Conservation (phyloP, 306 rosid species). For the Betula pendula region DNA sequence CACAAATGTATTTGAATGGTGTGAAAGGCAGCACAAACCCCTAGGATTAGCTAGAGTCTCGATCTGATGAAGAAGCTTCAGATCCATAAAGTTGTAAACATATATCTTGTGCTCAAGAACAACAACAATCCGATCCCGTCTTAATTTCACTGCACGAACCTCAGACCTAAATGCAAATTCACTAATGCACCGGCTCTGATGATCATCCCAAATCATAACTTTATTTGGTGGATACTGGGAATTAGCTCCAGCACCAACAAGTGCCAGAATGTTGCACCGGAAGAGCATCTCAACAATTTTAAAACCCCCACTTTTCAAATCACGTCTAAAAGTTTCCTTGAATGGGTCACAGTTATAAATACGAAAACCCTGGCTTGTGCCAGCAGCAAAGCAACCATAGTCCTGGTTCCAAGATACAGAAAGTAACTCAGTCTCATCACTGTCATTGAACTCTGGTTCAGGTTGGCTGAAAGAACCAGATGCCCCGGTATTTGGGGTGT, state of each 20-base stretch:
- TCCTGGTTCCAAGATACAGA: constrained; percentile 92
- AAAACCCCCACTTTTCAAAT: constrained; percentile 79
- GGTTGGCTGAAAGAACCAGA: constrained; percentile 49
- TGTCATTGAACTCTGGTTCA: constrained; percentile 43
- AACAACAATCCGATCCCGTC: constrained; percentile 79
- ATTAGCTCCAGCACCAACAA: constrained; percentile 81
- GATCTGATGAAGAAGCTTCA: constrained; percentile 88
- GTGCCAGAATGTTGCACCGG: constrained; percentile 85
- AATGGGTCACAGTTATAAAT: constrained; percentile 87
- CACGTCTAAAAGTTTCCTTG: constrained; percentile 87
- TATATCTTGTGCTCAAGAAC: constrained; percentile 92
- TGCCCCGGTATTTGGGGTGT: constrained; percentile 50
- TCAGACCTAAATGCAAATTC: constrained; percentile 89
- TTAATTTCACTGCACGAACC: constrained; percentile 77
- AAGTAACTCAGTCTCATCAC: constrained; percentile 51
- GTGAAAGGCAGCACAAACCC: constrained; percentile 87
- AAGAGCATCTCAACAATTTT: constrained; percentile 92
- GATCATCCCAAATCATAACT: constrained; percentile 97
- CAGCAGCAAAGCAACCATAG: constrained; percentile 82
- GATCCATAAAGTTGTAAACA: constrained; percentile 74
- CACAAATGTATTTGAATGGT: constrained; percentile 73
- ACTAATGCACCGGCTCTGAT: constrained; percentile 80
- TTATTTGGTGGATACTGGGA: constrained; percentile 80
- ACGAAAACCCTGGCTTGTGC: constrained; percentile 83
- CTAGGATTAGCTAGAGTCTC: constrained; percentile 84